Percentiles rank a stretch among this genome's conserved stretches.
Evolutionary conservation across 2,329 filamentous ascomycete species (phyloP).

Genomic region (Immersiporthe knoxdaviesiana): DNA sequence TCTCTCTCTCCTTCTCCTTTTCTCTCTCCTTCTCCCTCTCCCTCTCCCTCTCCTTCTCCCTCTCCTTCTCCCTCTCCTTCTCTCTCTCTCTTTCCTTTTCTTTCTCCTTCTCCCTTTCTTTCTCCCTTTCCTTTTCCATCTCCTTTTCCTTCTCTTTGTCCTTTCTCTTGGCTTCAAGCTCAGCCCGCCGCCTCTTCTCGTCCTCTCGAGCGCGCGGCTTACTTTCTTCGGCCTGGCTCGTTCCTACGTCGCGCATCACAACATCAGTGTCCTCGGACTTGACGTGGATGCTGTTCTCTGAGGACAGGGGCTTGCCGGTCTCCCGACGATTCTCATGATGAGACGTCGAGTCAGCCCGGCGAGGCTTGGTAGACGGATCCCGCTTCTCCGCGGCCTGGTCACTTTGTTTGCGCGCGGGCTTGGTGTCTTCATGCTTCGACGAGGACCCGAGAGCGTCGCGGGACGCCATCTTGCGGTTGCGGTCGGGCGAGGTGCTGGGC

Average conservation of each 20-base stretch:
- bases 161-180: slow-evolving; percentile 35
- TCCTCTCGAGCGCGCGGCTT: slow-evolving; percentile 34
- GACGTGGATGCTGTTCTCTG: slow-evolving; percentile 58
- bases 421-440: slow-evolving; percentile 41
- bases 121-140: no score
- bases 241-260: slow-evolving; percentile 56
- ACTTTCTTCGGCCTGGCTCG: slow-evolving; percentile 35
- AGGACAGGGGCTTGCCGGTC: slow-evolving; percentile 43
- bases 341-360: slow-evolving; percentile 39
- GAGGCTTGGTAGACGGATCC: slow-evolving; percentile 42
- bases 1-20: slow-evolving; percentile 34
- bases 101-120: slow-evolving; percentile 39
- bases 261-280: slow-evolving; percentile 61
- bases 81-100: slow-evolving; percentile 39
- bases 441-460: slow-evolving; percentile 41
- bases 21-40: slow-evolving; percentile 40
- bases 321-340: slow-evolving; percentile 48
- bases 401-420: slow-evolving; percentile 43
- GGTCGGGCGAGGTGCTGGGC: slow-evolving; percentile 50
- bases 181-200: slow-evolving; percentile 37
- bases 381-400: slow-evolving; percentile 47
- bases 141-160: no score
- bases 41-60: slow-evolving; percentile 39
- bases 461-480: slow-evolving; percentile 46
- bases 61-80: slow-evolving; percentile 34